These are phyloP conservation scores for Cyathus striatus DNA, from an alignment of 768 basidiomycete genomes.

Conservation along the genomic window DNA sequence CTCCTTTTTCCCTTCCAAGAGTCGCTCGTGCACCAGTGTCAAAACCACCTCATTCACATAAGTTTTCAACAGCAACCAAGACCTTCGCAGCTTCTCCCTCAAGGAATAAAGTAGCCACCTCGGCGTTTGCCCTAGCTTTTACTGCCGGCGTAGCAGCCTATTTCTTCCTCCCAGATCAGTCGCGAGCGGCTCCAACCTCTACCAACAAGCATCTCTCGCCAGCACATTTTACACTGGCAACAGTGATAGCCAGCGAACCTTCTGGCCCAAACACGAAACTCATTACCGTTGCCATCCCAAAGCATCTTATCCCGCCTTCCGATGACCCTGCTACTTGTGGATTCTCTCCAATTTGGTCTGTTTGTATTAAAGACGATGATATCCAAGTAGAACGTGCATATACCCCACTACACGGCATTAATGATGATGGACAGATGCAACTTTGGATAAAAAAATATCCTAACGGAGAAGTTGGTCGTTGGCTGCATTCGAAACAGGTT, in stretches of 20 bases:
- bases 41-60: no score
- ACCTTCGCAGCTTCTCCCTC: no score
- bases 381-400: constrained; percentile 87
- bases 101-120: no score
- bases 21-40: no score
- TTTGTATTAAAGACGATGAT: constrained; percentile 82
- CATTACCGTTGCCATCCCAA: constrained; percentile 55
- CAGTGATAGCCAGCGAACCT: constrained; percentile 45
- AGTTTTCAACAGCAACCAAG: no score
- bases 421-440: constrained; percentile 57
- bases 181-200: constrained; percentile 38
- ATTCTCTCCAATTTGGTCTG: constrained; percentile 58
- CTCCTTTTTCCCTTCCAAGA: no score
- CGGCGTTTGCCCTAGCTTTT: no score
- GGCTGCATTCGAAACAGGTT: constrained; percentile 66
- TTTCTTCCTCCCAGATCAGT: constrained; percentile 45
- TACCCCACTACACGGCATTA: constrained; percentile 73
- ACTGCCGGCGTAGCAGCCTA: constrained; percentile 44
- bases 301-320: constrained; percentile 26
- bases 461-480: constrained; percentile 75
- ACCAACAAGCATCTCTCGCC: constrained; percentile 34
- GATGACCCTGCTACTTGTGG: constrained; percentile 6
- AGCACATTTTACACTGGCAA: constrained; percentile 55
- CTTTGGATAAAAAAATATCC: constrained; percentile 83
- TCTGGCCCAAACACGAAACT: constrained; percentile 60